Evolutionary conservation across 257 asterid genomes (phyloP).

Genomic region (Avicennia marina): DNA sequence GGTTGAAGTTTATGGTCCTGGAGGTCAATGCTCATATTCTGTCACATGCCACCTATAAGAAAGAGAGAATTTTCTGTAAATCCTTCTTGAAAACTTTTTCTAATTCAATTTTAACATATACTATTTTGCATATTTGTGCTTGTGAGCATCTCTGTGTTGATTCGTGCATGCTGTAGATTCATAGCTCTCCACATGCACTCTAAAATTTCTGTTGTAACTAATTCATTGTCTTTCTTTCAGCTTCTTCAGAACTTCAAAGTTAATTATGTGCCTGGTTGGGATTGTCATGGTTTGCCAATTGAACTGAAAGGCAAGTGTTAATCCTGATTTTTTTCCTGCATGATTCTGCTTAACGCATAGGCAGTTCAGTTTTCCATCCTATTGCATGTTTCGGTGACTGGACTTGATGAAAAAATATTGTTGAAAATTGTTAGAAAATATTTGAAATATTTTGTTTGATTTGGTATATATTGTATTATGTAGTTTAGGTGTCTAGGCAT

Average conservation of each 20-base stretch:
- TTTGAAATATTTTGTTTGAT: too few species aligned
- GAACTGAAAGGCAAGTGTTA: conserved; percentile 90
- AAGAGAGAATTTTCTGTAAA: conserved; percentile 4
- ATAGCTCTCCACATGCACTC: background rate
- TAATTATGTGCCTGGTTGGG: conserved; percentile 95
- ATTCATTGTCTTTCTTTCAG: conserved; percentile 38
- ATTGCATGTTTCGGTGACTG: background rate
- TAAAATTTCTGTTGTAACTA: background rate
- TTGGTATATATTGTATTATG: too few species aligned
- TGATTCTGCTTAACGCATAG: conserved; percentile 11
- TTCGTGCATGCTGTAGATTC: background rate
- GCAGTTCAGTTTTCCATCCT: conserved; percentile 1
- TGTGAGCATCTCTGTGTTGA: conserved; percentile 9
- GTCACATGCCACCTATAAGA: conserved; percentile 1
- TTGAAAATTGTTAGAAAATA: background rate
- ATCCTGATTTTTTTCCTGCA: conserved; percentile 14
- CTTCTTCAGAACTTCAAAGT: conserved; percentile 91
- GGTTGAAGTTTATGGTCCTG: conserved; percentile 3
- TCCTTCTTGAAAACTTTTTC: conserved; percentile 2
- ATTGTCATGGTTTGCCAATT: conserved; percentile 97
- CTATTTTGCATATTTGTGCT: conserved; percentile 4
- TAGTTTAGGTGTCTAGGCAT: too few species aligned
- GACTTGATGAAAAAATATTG: background rate
- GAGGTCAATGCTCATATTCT: background rate
- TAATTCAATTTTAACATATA: conserved; percentile 3